phyloP scores from a whole-genome alignment of 805 yeast genomes.

The Brettanomyces nanus region DNA sequence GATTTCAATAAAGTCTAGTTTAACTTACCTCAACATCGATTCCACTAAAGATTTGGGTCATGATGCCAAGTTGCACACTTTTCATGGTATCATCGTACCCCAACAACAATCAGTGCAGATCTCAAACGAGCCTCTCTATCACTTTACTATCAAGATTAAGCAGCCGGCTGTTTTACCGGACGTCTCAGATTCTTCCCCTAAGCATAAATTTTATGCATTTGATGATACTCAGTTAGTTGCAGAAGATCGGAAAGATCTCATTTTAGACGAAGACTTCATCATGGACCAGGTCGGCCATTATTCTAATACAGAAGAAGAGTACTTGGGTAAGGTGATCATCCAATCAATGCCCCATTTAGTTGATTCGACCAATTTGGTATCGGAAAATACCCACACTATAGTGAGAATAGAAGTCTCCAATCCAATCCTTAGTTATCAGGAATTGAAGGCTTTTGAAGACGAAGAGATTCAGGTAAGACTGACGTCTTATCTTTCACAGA shows the following conservation, averaged over 20 bases:
- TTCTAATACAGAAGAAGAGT: constrained; percentile 5
- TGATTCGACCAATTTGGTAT: constrained; percentile 41
- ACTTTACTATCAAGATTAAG: constrained; percentile 23
- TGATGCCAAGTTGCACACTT: constrained; percentile 1
- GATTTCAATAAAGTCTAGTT: not conserved
- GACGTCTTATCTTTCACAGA: constrained; percentile 24
- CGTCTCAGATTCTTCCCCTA: constrained; percentile 6
- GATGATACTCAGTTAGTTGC: constrained; percentile 19
- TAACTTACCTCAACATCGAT: constrained; percentile 1
- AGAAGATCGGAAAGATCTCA: constrained; percentile 19
- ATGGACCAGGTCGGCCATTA: not conserved
- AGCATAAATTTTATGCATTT: constrained; percentile 22
- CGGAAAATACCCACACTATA: constrained; percentile 36
- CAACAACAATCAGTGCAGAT: constrained; percentile 2
- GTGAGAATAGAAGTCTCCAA: constrained; percentile 45
- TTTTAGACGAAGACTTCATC: constrained; percentile 7
- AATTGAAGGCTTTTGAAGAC: constrained; percentile 38
- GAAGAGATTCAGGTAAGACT: constrained; percentile 47
- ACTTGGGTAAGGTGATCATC: constrained; percentile 9
- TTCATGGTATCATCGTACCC: constrained; percentile 22
- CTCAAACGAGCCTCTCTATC: constrained; percentile 18
- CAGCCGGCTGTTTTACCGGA: no score
- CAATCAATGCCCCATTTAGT: constrained; percentile 25
- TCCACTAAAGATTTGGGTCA: constrained; percentile 1
- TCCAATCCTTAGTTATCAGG: constrained; percentile 41